Conservation (phyloP, 306 rosid genomes). For the barrel medic (Medicago truncatula) region DNA sequence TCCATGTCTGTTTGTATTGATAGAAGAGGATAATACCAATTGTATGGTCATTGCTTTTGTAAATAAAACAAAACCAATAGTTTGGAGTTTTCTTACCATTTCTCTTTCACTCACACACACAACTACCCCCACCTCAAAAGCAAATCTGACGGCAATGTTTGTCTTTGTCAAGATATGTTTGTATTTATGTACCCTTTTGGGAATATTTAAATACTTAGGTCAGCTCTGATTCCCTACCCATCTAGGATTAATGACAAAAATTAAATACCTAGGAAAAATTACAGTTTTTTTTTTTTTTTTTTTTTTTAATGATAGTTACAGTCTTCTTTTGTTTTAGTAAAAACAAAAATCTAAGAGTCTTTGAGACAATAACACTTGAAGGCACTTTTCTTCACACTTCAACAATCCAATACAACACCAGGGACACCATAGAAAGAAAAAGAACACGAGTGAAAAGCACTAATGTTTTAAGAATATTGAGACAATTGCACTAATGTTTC, state of each 20-base stretch:
- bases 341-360: no score
- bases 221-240: conserved; percentile 70
- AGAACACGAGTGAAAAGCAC: no score
- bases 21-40: conserved; percentile 61
- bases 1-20: conserved; percentile 62
- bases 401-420: no score
- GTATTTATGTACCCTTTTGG: conserved; percentile 53
- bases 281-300: background rate
- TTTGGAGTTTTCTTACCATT: conserved; percentile 55
- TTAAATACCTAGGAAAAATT: background rate
- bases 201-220: conserved; percentile 52
- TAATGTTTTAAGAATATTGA: no score
- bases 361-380: no score
- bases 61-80: conserved; percentile 51
- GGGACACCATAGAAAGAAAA: no score
- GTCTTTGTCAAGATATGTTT: conserved; percentile 74
- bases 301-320: background rate
- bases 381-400: no score
- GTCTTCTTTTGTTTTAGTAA: background rate
- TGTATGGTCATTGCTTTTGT: conserved; percentile 55
- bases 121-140: conserved; percentile 52
- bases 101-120: conserved; percentile 49
- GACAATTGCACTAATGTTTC: no score
- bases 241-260: conserved; percentile 51
- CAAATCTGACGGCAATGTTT: conserved; percentile 57